Percentiles rank a stretch among this genome's conserved stretches.
Conservation (phyloP, 2,329 filamentous ascomycete genomes). For the Fusarium domesticum region DNA sequence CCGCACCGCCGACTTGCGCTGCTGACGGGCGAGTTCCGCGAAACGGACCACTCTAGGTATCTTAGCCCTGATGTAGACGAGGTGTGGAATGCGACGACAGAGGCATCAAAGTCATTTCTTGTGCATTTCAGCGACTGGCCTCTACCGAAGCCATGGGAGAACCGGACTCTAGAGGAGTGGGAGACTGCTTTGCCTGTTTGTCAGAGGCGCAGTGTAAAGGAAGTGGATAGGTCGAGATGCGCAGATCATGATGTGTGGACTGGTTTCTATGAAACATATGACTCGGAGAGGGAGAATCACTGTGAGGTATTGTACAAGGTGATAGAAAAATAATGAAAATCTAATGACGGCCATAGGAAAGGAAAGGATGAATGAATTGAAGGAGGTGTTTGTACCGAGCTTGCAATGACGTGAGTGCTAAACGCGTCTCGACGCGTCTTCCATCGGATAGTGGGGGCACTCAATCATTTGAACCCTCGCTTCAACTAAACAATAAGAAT, state of each 20-base stretch:
- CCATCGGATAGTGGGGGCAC: conserved; percentile 13
- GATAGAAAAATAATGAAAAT: neutral
- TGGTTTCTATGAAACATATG: conserved; percentile 2
- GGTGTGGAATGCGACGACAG: conserved; percentile 8
- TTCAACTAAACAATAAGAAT: neutral
- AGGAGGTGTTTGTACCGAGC: too few relatives aligned
- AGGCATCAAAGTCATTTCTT: neutral
- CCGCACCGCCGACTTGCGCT: conserved; percentile 10
- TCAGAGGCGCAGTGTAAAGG: neutral
- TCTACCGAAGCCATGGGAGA: conserved; percentile 5
- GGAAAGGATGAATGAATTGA: neutral
- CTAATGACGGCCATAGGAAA: neutral
- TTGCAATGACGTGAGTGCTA: conserved; percentile 7
- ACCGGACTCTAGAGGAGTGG: conserved; percentile 1
- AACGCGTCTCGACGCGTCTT: conserved; percentile 17
- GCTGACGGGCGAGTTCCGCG: conserved; percentile 8
- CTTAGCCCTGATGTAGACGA: conserved; percentile 3
- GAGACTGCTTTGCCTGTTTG: conserved; percentile 3
- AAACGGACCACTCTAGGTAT: conserved; percentile 10
- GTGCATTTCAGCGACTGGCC: conserved; percentile 8
- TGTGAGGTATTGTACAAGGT: neutral
- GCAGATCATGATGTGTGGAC: conserved; percentile 4
- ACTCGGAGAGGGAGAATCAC: neutral
- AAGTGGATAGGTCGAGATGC: neutral
- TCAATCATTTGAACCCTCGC: conserved; percentile 2